phyloP scores from a whole-genome alignment of 2,329 filamentous ascomycete genomes.

The Paraphoma chrysanthemicola region DNA sequence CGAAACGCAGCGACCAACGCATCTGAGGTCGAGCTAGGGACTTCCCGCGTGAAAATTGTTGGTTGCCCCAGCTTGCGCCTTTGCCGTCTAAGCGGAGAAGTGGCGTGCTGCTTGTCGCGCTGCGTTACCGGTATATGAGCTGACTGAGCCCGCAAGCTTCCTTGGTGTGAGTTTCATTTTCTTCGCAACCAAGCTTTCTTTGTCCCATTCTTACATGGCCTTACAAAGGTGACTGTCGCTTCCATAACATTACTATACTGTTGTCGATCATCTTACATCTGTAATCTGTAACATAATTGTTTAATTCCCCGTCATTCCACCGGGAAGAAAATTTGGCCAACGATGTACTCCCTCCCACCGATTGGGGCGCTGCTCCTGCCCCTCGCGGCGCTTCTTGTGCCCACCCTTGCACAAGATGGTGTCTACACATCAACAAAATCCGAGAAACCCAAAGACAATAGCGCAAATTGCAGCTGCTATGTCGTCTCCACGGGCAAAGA shows the following conservation, averaged over 20 bases:
- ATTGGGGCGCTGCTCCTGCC: conserved; percentile 33
- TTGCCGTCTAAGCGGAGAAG: conserved; percentile 8
- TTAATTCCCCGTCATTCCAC: not conserved
- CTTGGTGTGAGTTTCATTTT: conserved; percentile 1
- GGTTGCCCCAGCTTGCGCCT: conserved; percentile 1
- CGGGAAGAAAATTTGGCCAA: not conserved
- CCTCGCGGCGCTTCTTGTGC: conserved; percentile 30
- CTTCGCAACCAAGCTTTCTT: conserved; percentile 5
- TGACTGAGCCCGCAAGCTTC: conserved; percentile 11
- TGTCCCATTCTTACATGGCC: not conserved
- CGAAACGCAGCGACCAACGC: conserved; percentile 12
- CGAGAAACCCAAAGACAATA: conserved; percentile 42
- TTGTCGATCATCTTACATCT: conserved; percentile 1
- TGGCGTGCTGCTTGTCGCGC: not conserved
- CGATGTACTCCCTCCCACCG: conserved; percentile 24
- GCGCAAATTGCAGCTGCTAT: conserved; percentile 55
- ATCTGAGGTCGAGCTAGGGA: conserved; percentile 6
- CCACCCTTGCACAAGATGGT: conserved; percentile 24
- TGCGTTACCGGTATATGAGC: conserved; percentile 25
- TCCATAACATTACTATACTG: not conserved
- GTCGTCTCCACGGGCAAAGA: conserved; percentile 52
- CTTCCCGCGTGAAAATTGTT: not conserved
- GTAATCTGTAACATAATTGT: not conserved
- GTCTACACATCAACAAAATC: conserved; percentile 38
- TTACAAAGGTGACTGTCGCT: not conserved